These are phyloP conservation scores for Tetrahymena borealis DNA, from an alignment of 73 alveolate genomes.

Conservation along the genomic window DNA sequence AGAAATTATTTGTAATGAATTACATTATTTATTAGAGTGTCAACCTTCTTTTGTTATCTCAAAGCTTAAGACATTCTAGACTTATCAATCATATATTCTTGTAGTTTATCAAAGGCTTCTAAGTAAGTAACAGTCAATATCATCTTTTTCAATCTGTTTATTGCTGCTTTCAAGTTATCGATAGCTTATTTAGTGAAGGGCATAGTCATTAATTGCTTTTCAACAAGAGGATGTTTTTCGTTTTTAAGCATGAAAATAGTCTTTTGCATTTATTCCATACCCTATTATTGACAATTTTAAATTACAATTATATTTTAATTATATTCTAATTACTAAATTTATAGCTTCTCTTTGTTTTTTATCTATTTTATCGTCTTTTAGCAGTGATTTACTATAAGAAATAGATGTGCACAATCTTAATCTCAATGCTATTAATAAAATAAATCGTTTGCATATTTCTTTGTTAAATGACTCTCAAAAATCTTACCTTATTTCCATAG, in stretches of 20 bases:
- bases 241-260: background rate
- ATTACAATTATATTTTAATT: background rate
- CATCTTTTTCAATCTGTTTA: constrained; percentile 1
- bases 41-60: background rate
- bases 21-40: background rate
- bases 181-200: constrained; percentile 31
- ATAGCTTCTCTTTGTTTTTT: background rate
- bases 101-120: background rate
- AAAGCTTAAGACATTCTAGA: background rate
- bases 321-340: background rate
- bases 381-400: background rate
- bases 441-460: background rate
- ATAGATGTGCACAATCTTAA: background rate
- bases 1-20: background rate
- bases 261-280: background rate
- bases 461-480: background rate
- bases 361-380: background rate
- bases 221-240: constrained; percentile 4
- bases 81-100: background rate
- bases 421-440: background rate
- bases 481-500: background rate
- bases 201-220: constrained; percentile 15
- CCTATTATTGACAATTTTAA: background rate
- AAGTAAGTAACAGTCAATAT: background rate
- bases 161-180: background rate